Base-by-base conservation (phyloP, 225 moss, liverwort and hornwort genomes). In the Bryoerythrophyllum caledonicum region DNA sequence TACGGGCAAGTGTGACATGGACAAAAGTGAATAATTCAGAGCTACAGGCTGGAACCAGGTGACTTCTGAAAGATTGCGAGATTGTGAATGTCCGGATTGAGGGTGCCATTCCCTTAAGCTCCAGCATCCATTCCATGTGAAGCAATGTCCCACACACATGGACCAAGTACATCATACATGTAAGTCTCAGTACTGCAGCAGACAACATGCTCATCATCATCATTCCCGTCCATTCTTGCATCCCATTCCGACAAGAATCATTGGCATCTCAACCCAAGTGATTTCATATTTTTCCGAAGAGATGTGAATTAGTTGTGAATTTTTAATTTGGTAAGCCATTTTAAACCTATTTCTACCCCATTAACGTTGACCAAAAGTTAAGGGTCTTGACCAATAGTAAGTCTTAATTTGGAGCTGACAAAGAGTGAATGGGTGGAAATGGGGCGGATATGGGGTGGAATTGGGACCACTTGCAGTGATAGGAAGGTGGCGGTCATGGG, bases 101-200 rank as follows among this genome's bases (percentile, higher is more conserved):
- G 67, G 67, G 57, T 15, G 15, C 41, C 57, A 27, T 63, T 74
- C 41, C 24, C 63, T 74, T 74, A 6, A 51, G 35, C 27, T 49
- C 59, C 41, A 14, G 63, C 74, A 74, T 54, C 64, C 41, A 43
- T 53, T 74, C 55, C 74, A 66, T 58, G 66, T 75, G 75, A 25
- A 54, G 7, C 12, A 7, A 27, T 66, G 41, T 65, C 74, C 63
- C n/a, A 37, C 38, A 56, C 56, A 44, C 14, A n/a, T 73, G 51
- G 30, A 28, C 5, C 6, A 12, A 17, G 7, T 69, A 20, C 30
- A 30, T n/a, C 67, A 13, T 43, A 16, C 44, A 65, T 26, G 26
- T 32, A 55, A 55, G 54, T 55, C 23, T 20, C 48, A 20, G 63
- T 25, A 63, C 38, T 38, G 8, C 51, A 49, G 24, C 63, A 52